phyloP scores from a whole-genome alignment of 1,139 yeast genomes.

The Debaryomycetaceae sp. region DNA sequence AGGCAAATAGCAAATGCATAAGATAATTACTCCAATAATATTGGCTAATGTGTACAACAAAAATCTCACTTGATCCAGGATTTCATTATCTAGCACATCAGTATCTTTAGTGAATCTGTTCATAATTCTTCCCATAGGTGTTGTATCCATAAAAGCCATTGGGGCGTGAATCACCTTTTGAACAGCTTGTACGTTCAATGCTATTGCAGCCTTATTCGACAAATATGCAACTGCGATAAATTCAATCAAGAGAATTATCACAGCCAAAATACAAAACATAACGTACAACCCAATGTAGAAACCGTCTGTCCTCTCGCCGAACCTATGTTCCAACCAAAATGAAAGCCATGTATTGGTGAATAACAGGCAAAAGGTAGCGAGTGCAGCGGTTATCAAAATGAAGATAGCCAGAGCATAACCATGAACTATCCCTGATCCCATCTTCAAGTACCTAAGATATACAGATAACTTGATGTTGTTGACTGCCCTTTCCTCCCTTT shows the following conservation, averaged over 20 bases:
- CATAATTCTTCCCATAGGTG: conserved; percentile 59
- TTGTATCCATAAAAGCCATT: conserved; percentile 56
- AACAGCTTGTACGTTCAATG: conserved; percentile 41
- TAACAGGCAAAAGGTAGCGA: conserved; percentile 55
- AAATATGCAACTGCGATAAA: conserved; percentile 48
- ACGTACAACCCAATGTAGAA: conserved; percentile 75
- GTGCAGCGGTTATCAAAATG: conserved; percentile 20
- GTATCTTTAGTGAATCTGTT: conserved; percentile 77
- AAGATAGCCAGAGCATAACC: conserved; percentile 14
- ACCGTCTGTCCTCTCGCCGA: conserved; percentile 39
- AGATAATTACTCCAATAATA: conserved; percentile 59
- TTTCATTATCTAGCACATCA: conserved; percentile 74
- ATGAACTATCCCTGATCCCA: conserved; percentile 53
- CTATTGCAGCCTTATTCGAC: conserved; percentile 47
- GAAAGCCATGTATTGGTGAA: conserved; percentile 83
- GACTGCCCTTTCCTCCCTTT: conserved; percentile 39
- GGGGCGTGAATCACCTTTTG: conserved; percentile 48
- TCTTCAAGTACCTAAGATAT: conserved; percentile 44
- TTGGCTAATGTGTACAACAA: conserved; percentile 48
- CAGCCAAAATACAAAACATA: conserved; percentile 46
- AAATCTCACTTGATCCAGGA: conserved; percentile 56
- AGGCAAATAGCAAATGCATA: conserved; percentile 68
- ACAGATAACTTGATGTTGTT: conserved; percentile 27
- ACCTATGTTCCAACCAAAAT: conserved; percentile 70
- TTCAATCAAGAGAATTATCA: conserved; percentile 33